Base-by-base conservation (phyloP, 306 rosid species). In the Nissolia schottii region DNA sequence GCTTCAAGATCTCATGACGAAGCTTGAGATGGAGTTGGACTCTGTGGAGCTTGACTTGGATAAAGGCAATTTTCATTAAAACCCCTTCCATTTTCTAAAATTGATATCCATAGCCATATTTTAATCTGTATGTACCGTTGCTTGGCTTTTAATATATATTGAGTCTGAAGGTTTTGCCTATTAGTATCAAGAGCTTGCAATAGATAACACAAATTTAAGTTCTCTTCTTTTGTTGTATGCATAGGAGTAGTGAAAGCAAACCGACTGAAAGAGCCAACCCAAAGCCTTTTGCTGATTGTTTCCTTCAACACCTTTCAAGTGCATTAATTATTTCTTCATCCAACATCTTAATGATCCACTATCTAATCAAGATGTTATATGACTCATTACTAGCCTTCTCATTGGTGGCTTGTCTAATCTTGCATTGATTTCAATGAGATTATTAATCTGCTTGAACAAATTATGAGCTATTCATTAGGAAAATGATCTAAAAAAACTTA, bases 1-100 rank as follows among this genome's bases (percentile, higher is more conserved):
- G 77, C 90, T 94, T 76, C 97, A 94, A 73, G 99, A 94, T 79
- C 83, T 94, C 54, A 88, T 91, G 61, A 89, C 96, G 25, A 88
- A 94, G 74, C 96, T 94, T 46, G 99, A 94, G 91, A 85, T 94
- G 74, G 99, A 94, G 46, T 83, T 94, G 79, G 96, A 94, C 74
- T 84, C 95, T 0, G 86, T 89, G 74, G 97, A 94, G 89, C 85
- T 89, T 76, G 91, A 88, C 73, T 73, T 91, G 81, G 99, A 94
- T 85, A 91, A 78, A 84, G 99, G 99, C 87, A 65, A 71, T 60
- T 76, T 67, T 29, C 14, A 53, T 54, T 40, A 55, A 70, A 18
- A 61, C 31, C 51, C 50, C 23, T 73, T n/a, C 22, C 38, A 71
- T 58, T 65, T 62, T 41, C 27, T 55, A 8, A 19, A 15, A 61